Base-by-base conservation (phyloP, 2,329 filamentous ascomycete species). In the Cytospora piceae region DNA sequence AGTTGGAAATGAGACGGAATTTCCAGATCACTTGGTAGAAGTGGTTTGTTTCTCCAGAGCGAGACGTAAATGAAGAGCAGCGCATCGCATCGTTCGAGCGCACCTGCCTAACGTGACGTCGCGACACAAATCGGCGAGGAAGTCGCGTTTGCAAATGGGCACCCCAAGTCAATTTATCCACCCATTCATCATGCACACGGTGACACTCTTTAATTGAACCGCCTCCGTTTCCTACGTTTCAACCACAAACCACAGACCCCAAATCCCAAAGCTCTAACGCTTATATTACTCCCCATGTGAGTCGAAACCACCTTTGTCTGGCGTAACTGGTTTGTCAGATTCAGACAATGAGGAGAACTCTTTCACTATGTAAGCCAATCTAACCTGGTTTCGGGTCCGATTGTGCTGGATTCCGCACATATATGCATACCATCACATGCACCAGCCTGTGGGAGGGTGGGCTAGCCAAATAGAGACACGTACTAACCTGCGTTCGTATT, bases 71-170 rank as follows among this genome's bases (percentile, higher is more conserved):
- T 49, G 22, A 29, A 29, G 27, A 29, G 27, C 27, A 5, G 27
- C 27, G 12, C 5, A 14, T n/a, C 17, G 20, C 42, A n/a, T 8
- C 42, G 5, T 24, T 49, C n/a, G 3, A 24, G 49, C 39, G 60
- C 53, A 32, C 53, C 60, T 63, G 53, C 53, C 53, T 22, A 34
- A 22, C 11, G 46, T 49, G 46, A 49, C 46, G 46, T 24, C n/a
- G 46, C 46, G 3, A 22, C n/a, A 12, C 7, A 7, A 24, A 24
- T 14, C 3, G 20, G 32, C 22, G 22, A 24, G 61, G 61, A 59
- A 64, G 49, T 52, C 55, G 46, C 55, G 54, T 52, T 53, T 58
- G 42, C 46, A 52, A 52, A 55, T n/a, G 34, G 34, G 49, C 24
- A 3, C 11, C 24, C 52, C 24, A 7, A 4, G 52, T 31, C 15